Conservation (phyloP, 768 basidiomycete species). For the Boletus tylopilopsis region DNA sequence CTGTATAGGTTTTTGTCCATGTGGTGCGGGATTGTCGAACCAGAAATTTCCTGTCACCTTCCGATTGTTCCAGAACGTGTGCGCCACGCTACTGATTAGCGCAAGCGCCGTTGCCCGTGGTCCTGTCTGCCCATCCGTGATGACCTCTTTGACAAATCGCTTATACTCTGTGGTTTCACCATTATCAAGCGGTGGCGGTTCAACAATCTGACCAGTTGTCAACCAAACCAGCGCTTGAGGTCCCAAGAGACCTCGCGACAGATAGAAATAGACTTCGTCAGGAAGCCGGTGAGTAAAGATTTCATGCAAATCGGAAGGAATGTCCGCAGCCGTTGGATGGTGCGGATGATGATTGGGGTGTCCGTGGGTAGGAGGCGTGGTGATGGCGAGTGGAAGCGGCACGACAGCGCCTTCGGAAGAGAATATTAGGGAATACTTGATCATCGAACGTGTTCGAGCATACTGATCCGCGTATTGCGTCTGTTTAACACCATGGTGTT, state of each 20-base stretch:
- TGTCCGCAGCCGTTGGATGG: conserved; percentile 79
- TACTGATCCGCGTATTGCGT: conserved; percentile 82
- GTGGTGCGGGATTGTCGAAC: conserved; percentile 57
- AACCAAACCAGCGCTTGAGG: conserved; percentile 96
- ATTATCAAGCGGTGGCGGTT: conserved; percentile 88
- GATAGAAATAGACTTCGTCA: conserved; percentile 95
- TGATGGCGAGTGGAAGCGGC: conserved; percentile 74
- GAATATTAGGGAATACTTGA: conserved; percentile 88
- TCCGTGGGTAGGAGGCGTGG: conserved; percentile 45
- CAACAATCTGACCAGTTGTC: conserved; percentile 78
- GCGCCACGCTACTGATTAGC: conserved; percentile 74
- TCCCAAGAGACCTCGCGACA: conserved; percentile 86
- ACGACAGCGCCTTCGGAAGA: conserved; percentile 79
- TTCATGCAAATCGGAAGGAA: conserved; percentile 88
- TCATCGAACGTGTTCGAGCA: conserved; percentile 84
- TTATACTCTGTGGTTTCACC: conserved; percentile 95
- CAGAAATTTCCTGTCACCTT: conserved; percentile 73
- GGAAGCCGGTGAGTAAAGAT: conserved; percentile 93
- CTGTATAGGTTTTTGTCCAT: conserved; percentile 53
- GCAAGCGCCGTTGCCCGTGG: conserved; percentile 91
- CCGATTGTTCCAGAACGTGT: conserved; percentile 77
- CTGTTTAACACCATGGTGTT: conserved; percentile 79
- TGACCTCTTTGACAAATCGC: conserved; percentile 92
- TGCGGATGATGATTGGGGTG: conserved; percentile 56
- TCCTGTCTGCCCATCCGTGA: conserved; percentile 92